Conservation (phyloP, 352 stramenopile genomes). For the Globisporangium perplexum region DNA sequence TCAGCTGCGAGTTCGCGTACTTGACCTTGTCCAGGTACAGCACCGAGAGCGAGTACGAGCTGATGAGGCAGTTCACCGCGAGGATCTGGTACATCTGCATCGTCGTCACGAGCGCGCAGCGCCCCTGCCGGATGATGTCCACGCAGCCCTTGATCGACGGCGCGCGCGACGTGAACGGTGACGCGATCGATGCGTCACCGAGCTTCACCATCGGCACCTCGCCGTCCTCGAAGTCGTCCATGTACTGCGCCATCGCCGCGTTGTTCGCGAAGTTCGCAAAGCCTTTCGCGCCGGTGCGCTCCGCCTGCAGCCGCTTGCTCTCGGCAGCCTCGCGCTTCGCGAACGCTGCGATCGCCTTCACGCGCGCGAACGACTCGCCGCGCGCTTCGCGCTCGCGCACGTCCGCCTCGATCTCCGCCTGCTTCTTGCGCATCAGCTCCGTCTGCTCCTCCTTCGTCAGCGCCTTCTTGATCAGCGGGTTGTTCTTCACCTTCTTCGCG, state of each 20-base stretch:
- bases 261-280: conserved; percentile 88
- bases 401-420: conserved; percentile 77
- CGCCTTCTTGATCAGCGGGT: conserved; percentile 49
- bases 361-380: conserved; percentile 81
- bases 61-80: conserved; percentile 97
- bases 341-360: conserved; percentile 84
- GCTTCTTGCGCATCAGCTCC: conserved; percentile 79
- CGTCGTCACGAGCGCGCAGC: conserved; percentile 98
- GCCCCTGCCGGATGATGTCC: conserved; percentile 96
- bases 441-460: conserved; percentile 75
- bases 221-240: conserved; percentile 90
- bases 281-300: conserved; percentile 68
- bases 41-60: conserved; percentile 97
- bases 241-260: conserved; percentile 84
- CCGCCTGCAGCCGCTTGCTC: conserved; percentile 55
- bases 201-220: conserved; percentile 97
- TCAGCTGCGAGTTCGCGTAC: conserved; percentile 97
- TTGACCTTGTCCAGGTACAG: conserved; percentile 98
- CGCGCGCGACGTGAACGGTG: conserved; percentile 97
- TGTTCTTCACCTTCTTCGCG: conserved; percentile 29
- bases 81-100: conserved; percentile 99
- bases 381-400: conserved; percentile 68
- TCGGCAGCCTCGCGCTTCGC: conserved; percentile 76
- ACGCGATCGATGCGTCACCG: conserved; percentile 98
- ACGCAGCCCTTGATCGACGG: conserved; percentile 90